Percentiles rank a stretch among this genome's conserved stretches.
phyloP scores from a whole-genome alignment of 73 alveolate genomes.

The Paramecium pentaurelia region DNA sequence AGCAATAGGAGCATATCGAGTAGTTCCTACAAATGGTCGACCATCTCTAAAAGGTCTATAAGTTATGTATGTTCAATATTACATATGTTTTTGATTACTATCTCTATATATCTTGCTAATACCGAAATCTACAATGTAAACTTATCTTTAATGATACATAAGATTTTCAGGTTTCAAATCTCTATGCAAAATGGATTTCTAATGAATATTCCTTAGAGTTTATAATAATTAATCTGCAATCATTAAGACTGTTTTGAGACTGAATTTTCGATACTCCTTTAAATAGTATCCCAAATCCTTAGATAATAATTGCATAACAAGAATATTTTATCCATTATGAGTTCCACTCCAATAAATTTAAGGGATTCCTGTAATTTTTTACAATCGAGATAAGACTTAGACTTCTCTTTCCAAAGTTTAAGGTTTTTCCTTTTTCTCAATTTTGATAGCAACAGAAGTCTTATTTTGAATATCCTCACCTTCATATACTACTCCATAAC shows the following conservation, averaged over 20 bases:
- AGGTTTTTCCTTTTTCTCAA: conserved; percentile 43
- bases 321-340: conserved; percentile 24
- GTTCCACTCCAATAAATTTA: conserved; percentile 43
- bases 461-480: conserved; percentile 38
- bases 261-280: conserved; percentile 42
- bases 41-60: conserved; percentile 13
- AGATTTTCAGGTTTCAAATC: conserved; percentile 16
- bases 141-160: neutral
- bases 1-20: conserved; percentile 74
- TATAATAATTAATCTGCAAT: conserved; percentile 15
- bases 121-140: conserved; percentile 91
- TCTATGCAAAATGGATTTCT: neutral
- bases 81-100: conserved; percentile 2
- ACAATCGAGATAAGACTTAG: neutral
- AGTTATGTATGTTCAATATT: neutral
- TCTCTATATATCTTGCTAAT: conserved; percentile 81
- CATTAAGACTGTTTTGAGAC: conserved; percentile 49
- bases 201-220: conserved; percentile 35
- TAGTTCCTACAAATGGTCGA: conserved; percentile 70
- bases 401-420: conserved; percentile 45
- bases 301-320: conserved; percentile 28
- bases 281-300: conserved; percentile 49
- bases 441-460: conserved; percentile 37
- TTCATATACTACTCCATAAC: neutral
- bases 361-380: conserved; percentile 18